Conservation (phyloP, 768 basidiomycete genomes). For the Naganishia kalamii region DNA sequence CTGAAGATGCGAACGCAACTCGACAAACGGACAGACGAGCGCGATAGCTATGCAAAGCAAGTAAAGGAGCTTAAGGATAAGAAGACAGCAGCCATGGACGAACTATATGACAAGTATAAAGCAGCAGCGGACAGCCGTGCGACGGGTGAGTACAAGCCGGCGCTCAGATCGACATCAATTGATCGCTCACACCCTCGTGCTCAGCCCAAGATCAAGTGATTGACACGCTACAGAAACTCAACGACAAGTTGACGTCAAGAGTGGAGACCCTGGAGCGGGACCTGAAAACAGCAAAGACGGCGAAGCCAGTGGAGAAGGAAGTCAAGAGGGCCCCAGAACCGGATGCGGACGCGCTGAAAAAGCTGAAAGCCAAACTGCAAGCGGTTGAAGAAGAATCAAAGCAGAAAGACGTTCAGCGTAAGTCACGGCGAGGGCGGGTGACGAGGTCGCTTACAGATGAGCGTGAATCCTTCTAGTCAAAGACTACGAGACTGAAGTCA, state of each 20-base stretch:
- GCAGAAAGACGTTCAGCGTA: slow-evolving; percentile 36
- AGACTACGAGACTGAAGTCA: slow-evolving; percentile 39
- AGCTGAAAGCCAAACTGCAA: slow-evolving; percentile 32
- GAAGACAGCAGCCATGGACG: slow-evolving; percentile 29
- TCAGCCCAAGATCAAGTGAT: slow-evolving; percentile 43
- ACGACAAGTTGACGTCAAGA: slow-evolving; percentile 37
- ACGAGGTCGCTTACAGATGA: not conserved
- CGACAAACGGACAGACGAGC: slow-evolving; percentile 28
- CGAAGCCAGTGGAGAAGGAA: slow-evolving; percentile 29
- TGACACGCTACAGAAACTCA: slow-evolving; percentile 30
- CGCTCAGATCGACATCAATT: not conserved
- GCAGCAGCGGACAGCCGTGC: slow-evolving; percentile 32
- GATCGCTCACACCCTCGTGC: not conserved
- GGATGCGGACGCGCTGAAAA: not conserved
- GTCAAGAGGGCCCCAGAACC: slow-evolving; percentile 24
- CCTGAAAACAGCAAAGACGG: slow-evolving; percentile 13
- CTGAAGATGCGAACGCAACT: slow-evolving; percentile 14
- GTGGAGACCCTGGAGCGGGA: slow-evolving; percentile 32
- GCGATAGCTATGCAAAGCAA: slow-evolving; percentile 38
- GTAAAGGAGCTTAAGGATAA: slow-evolving; percentile 15
- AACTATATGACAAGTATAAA: slow-evolving; percentile 37
- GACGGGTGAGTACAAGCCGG: slow-evolving; percentile 28
- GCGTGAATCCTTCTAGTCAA: slow-evolving; percentile 3
- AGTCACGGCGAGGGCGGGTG: slow-evolving; percentile 12
- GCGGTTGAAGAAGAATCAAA: slow-evolving; percentile 24